Evolutionary conservation across 2,329 filamentous ascomycete species (phyloP).

Genomic region (Nothopassalora personata): DNA sequence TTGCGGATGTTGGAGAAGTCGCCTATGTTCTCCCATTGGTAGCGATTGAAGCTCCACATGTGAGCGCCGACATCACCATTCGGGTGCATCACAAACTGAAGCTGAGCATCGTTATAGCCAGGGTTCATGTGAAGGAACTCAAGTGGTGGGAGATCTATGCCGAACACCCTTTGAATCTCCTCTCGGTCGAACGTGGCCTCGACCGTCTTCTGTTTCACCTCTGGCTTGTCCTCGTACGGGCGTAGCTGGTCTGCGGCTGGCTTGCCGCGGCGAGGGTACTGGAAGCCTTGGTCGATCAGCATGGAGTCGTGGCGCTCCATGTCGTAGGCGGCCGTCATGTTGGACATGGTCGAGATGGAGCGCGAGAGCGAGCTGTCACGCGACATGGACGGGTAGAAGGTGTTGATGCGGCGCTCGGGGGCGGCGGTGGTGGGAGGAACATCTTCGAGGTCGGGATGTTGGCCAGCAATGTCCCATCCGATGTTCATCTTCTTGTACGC

Average conservation of each 20-base stretch:
- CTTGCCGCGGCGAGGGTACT: slow-evolving; percentile 22
- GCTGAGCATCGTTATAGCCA: slow-evolving; percentile 37
- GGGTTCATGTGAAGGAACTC: slow-evolving; percentile 32
- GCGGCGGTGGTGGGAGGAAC: slow-evolving; percentile 12
- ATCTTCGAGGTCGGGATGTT: slow-evolving; percentile 8
- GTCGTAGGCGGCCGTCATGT: slow-evolving; percentile 17
- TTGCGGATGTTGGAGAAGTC: slow-evolving; percentile 39
- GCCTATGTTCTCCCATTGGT: slow-evolving; percentile 44
- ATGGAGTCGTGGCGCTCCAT: slow-evolving; percentile 20
- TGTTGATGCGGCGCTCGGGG: slow-evolving; percentile 28
- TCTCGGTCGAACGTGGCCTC: slow-evolving; percentile 27
- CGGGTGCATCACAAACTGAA: slow-evolving; percentile 44
- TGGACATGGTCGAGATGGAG: slow-evolving; percentile 26
- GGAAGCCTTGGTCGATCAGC: slow-evolving; percentile 24
- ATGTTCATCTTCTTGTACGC: slow-evolving; percentile 28
- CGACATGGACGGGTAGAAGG: slow-evolving; percentile 25
- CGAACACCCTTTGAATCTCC: slow-evolving; percentile 38
- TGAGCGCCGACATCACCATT: slow-evolving; percentile 46
- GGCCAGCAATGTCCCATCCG: slow-evolving; percentile 5
- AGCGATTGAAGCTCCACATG: slow-evolving; percentile 39
- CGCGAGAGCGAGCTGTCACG: slow-evolving; percentile 24
- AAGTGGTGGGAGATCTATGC: slow-evolving; percentile 38
- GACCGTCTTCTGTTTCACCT: slow-evolving; percentile 28
- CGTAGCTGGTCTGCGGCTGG: slow-evolving; percentile 10
- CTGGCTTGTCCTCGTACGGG: slow-evolving; percentile 26